Percentiles rank a stretch among this genome's conserved stretches.
Evolutionary conservation across 1,284 basidiomycete species (phyloP).

Genomic region (Cutaneotrichosporon sp.): DNA sequence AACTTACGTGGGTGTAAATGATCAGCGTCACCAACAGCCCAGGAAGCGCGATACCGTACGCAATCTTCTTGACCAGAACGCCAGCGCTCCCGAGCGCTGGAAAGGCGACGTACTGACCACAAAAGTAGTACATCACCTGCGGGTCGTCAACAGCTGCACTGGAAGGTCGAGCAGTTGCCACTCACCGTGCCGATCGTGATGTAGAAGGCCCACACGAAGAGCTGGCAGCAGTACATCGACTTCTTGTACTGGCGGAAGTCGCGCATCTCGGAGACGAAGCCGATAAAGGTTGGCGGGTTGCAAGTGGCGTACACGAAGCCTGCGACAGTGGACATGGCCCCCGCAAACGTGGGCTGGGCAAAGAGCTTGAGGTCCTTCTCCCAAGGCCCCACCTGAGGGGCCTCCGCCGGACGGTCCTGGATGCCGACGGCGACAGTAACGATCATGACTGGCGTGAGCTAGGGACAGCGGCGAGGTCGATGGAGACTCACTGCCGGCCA

Average conservation of each 20-base stretch:
- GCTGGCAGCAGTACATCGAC: slow-evolving; percentile 33
- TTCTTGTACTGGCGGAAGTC: slow-evolving; percentile 33
- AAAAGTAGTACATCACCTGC: slow-evolving; percentile 33
- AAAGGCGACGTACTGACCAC: slow-evolving; percentile 47
- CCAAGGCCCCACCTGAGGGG: slow-evolving; percentile 27
- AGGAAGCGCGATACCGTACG: slow-evolving; percentile 52
- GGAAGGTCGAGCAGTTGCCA: too few relatives aligned
- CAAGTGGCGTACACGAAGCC: slow-evolving; percentile 43
- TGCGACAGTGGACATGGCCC: slow-evolving; percentile 45
- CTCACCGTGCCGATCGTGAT: slow-evolving; percentile 38
- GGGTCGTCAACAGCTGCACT: too few relatives aligned
- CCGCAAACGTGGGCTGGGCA: slow-evolving; percentile 37
- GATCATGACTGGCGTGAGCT: slow-evolving; percentile 37
- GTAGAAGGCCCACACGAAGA: slow-evolving; percentile 41
- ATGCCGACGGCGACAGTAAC: slow-evolving; percentile 51
- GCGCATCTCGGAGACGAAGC: slow-evolving; percentile 37
- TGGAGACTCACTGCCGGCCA: slow-evolving; percentile 30
- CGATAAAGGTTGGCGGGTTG: slow-evolving; percentile 12
- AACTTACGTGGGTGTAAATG: slow-evolving; percentile 26
- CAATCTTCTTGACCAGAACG: slow-evolving; percentile 46
- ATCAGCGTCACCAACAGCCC: slow-evolving; percentile 33
- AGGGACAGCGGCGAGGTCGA: background rate
- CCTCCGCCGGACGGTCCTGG: slow-evolving; percentile 13
- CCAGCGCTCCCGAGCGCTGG: slow-evolving; percentile 52
- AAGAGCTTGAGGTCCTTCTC: slow-evolving; percentile 37